A percentile compares a stretch with the other conserved stretches of the same genome.
Evolutionary conservation across 805 yeast genomes (phyloP).

Genomic region (Wickerhamiella occidentalis): DNA sequence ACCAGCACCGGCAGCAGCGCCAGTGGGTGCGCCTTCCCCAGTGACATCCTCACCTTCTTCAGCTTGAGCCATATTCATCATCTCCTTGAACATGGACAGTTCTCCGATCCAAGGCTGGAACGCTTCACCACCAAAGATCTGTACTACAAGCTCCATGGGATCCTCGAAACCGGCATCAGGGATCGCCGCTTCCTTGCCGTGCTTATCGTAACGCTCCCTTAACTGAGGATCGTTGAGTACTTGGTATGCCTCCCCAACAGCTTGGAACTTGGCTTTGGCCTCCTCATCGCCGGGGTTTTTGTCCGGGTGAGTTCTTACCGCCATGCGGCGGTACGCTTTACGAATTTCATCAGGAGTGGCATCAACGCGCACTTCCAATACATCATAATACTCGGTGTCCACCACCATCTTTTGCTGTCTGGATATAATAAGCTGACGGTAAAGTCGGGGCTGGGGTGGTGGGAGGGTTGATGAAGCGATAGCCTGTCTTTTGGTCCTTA

Average conservation of each 20-base stretch:
- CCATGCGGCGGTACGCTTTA: conserved; percentile 84
- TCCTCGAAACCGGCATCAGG: conserved; percentile 67
- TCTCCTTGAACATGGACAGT: conserved; percentile 60
- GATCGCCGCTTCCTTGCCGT: conserved; percentile 65
- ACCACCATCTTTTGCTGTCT: conserved; percentile 48
- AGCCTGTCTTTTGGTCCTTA: too few species aligned
- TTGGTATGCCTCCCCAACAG: conserved; percentile 41
- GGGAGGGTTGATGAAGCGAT: too few species aligned
- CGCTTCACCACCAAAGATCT: conserved; percentile 87
- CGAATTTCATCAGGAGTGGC: conserved; percentile 79
- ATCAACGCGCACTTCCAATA: conserved; percentile 50
- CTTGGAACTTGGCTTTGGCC: conserved; percentile 82
- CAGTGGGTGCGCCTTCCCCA: conserved; percentile 29
- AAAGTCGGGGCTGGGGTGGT: not conserved
- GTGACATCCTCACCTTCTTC: conserved; percentile 23
- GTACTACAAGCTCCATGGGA: conserved; percentile 71
- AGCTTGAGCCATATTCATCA: conserved; percentile 49
- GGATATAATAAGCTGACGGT: not conserved
- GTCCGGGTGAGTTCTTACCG: conserved; percentile 87
- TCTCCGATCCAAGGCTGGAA: conserved; percentile 84
- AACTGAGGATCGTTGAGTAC: conserved; percentile 62
- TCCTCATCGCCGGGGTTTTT: conserved; percentile 89
- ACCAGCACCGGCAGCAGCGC: conserved; percentile 15
- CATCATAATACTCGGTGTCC: conserved; percentile 79
- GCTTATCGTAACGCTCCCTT: conserved; percentile 65